Evolutionary conservation across 306 rosid species (phyloP), one percentile per base, ranked within the genome.

Genomic region (Pyrus communis): DNA sequence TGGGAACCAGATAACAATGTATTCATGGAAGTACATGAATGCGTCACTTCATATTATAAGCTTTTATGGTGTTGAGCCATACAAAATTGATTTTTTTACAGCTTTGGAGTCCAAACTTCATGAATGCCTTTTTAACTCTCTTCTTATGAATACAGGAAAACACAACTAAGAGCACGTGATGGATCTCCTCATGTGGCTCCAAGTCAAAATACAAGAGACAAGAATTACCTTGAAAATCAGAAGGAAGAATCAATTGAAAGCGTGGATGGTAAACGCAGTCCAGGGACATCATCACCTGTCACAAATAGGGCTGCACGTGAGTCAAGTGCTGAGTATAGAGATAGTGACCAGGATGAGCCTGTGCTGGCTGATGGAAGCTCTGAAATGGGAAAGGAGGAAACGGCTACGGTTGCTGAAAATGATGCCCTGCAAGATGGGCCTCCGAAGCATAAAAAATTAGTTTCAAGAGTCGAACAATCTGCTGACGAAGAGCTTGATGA

Each of bases 191-290:
- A 60, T 74, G 42, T 79, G 70, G 55, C 84, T 79, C 86, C 90
- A 74, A 67, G 73, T 66, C 85, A 23, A 78, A 75, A 45, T 83
- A 28, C 61, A 17, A 59, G 25, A 72, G 95, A 91, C 55, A 46
- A 76, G 70, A 81, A 78, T 67, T 75, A 69, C 61, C 69, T 63
- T 31, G 86, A 83, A 74, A 78, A 76, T 83, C 45, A 64, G 68
- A 87, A 87, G 64, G 97, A 90, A 86, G 96, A 79, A 45, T 96
- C 97, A 12, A 84, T 75, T 62, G 99, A 83, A 80, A 92, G 93
- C 84, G 74, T 92, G 85, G 93, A 88, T 67, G 88, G 82, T 42
- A 88, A 82, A 82, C 78, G 64, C 43, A 83, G 87, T 78, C 82
- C 79, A 10, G 77, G 0, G 67, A 61, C 67, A 66, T 84, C 96